Conservation (phyloP, 2,329 filamentous ascomycete species). For the Phialemonium atrogriseum region DNA sequence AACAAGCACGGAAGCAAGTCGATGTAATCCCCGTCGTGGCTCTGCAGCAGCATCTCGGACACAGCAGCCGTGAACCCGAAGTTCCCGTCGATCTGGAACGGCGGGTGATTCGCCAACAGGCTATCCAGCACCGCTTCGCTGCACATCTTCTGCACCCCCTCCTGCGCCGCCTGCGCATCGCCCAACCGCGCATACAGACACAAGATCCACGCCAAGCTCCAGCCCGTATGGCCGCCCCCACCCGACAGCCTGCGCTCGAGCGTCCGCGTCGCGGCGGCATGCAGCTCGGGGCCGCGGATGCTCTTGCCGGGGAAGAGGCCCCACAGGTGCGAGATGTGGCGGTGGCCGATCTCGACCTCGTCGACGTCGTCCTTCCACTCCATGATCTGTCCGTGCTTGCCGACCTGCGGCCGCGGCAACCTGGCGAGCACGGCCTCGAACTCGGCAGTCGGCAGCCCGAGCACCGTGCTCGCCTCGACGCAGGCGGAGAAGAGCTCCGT, state of each 20-base stretch:
- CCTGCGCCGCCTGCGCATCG: conserved; percentile 25
- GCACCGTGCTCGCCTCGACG: not conserved
- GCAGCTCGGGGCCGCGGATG: conserved; percentile 20
- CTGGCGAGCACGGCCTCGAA: conserved; percentile 13
- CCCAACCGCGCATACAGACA: conserved; percentile 36
- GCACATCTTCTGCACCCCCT: conserved; percentile 29
- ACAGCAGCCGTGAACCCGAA: conserved; percentile 39
- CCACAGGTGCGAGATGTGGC: conserved; percentile 42
- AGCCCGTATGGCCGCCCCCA: conserved; percentile 39
- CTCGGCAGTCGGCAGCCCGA: not conserved
- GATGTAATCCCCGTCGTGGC: conserved; percentile 15
- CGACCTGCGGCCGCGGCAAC: conserved; percentile 17
- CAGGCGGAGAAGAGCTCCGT: conserved; percentile 24
- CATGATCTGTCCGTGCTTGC: conserved; percentile 28
- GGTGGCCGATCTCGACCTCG: conserved; percentile 37
- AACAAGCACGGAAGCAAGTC: too few species aligned
- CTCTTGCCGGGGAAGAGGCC: conserved; percentile 35
- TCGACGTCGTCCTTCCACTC: conserved; percentile 31
- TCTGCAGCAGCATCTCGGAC: conserved; percentile 34
- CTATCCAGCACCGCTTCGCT: conserved; percentile 32
- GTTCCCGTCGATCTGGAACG: conserved; percentile 43
- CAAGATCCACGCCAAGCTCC: conserved; percentile 43
- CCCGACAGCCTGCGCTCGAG: conserved; percentile 20
- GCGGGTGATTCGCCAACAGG: conserved; percentile 34
- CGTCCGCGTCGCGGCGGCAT: conserved; percentile 18